Evolutionary conservation across 495 filamentous ascomycete genomes (phyloP).

Genomic region (Bacidia gigantensis): DNA sequence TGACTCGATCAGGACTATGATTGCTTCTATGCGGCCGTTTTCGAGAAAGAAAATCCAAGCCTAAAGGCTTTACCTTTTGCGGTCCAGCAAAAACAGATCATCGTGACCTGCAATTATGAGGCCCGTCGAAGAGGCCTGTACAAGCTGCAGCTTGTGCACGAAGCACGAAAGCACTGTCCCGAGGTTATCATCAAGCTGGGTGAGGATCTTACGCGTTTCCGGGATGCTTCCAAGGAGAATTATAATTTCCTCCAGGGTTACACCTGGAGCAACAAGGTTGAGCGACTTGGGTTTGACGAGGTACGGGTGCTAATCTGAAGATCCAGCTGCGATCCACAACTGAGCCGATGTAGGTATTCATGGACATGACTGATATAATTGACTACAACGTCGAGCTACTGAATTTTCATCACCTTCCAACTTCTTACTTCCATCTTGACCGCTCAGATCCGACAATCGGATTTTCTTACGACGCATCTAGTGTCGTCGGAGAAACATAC

Average conservation of each 20-base stretch:
- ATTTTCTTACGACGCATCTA: slow-evolving; percentile 61
- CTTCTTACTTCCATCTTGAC: slow-evolving; percentile 74
- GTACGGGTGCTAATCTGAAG: slow-evolving; percentile 20
- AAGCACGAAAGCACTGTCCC: slow-evolving; percentile 69
- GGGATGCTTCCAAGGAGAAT: slow-evolving; percentile 69
- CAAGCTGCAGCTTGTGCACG: slow-evolving; percentile 71
- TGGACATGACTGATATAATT: slow-evolving; percentile 76
- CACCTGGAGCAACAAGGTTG: slow-evolving; percentile 61
- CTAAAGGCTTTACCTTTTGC: slow-evolving; percentile 60
- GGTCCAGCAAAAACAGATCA: slow-evolving; percentile 75
- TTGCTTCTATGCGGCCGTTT: slow-evolving; percentile 86
- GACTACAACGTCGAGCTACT: slow-evolving; percentile 61
- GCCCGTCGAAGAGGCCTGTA: slow-evolving; percentile 61
- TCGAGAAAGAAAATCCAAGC: slow-evolving; percentile 64
- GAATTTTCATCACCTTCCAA: slow-evolving; percentile 46
- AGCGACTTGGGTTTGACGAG: slow-evolving; percentile 82
- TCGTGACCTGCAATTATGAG: slow-evolving; percentile 92
- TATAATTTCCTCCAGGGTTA: slow-evolving; percentile 54
- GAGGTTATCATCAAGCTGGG: slow-evolving; percentile 75
- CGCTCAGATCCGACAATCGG: slow-evolving; percentile 61
- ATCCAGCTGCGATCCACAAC: background rate
- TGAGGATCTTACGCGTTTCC: slow-evolving; percentile 74
- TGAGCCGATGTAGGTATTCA: slow-evolving; percentile 35
- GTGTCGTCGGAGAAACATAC: slow-evolving; percentile 42
- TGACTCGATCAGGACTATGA: slow-evolving; percentile 56